phyloP scores from a whole-genome alignment of 768 basidiomycete species.

The Baorangia bicolor region DNA sequence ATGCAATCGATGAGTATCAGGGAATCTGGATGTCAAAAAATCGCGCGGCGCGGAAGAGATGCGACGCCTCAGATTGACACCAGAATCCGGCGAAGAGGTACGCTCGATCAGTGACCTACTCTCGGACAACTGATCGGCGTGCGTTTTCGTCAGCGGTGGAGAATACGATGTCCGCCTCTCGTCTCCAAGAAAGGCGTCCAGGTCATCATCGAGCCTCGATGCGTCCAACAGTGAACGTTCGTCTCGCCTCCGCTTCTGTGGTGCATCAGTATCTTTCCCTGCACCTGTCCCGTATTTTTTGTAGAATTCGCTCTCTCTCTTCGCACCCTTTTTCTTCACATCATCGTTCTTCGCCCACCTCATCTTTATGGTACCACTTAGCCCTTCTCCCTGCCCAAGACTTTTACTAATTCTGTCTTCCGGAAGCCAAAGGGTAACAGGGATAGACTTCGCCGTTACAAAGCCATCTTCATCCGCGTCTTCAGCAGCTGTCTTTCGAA shows the following conservation, averaged over 20 bases:
- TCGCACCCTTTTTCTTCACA: slow-evolving; percentile 76
- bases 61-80: slow-evolving; percentile 43
- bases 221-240: slow-evolving; percentile 34
- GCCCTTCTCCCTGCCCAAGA: slow-evolving; percentile 65
- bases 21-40: slow-evolving; percentile 17
- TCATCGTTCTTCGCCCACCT: slow-evolving; percentile 74
- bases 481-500: slow-evolving; percentile 54
- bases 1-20: slow-evolving; percentile 19
- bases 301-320: slow-evolving; percentile 74
- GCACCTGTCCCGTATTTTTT: slow-evolving; percentile 64
- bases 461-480: slow-evolving; percentile 54
- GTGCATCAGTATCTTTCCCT: slow-evolving; percentile 55
- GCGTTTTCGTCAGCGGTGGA: slow-evolving; percentile 64
- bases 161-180: slow-evolving; percentile 36
- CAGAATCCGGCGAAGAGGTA: slow-evolving; percentile 47
- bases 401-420: slow-evolving; percentile 74
- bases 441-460: slow-evolving; percentile 65
- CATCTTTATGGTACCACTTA: slow-evolving; percentile 67
- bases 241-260: slow-evolving; percentile 38
- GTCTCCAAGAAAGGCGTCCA: slow-evolving; percentile 65
- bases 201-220: slow-evolving; percentile 59
- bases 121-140: slow-evolving; percentile 59
- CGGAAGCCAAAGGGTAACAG: slow-evolving; percentile 74
- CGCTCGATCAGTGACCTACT: slow-evolving; percentile 56
- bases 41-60: slow-evolving; percentile 39